These are phyloP conservation scores for Solanum corneliomulleri DNA, from an alignment of 257 asterid species.

Conservation along the genomic window DNA sequence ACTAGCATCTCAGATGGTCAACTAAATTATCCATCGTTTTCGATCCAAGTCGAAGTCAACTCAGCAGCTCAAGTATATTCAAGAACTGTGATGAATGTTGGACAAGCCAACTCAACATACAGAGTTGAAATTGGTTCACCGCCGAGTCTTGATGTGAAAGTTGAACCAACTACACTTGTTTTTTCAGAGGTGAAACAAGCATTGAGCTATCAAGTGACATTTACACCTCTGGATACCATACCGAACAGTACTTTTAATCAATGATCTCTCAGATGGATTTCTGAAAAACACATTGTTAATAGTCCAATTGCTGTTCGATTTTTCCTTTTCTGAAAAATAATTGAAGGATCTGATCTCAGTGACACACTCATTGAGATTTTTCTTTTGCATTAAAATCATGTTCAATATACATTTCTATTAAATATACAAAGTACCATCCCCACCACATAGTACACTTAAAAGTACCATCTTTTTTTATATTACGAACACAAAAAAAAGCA, in stretches of 20 bases:
- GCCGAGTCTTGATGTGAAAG: neutral
- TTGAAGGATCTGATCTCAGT: neutral
- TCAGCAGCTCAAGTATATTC: slow-evolving; percentile 1
- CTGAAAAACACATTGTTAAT: slow-evolving; percentile 4
- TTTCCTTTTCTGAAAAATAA: neutral
- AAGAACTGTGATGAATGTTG: slow-evolving; percentile 33
- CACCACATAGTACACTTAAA: neutral
- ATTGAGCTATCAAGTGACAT: slow-evolving; percentile 1
- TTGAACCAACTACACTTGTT: slow-evolving; percentile 2
- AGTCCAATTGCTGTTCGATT: slow-evolving; percentile 8
- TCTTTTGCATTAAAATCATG: neutral
- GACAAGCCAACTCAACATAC: slow-evolving; percentile 16
- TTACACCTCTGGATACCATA: neutral
- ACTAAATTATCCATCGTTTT: slow-evolving; percentile 29
- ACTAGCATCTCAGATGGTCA: slow-evolving; percentile 7
- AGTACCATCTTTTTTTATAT: neutral
- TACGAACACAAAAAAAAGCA: neutral
- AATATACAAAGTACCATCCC: neutral
- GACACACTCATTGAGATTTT: neutral
- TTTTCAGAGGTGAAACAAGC: slow-evolving; percentile 3
- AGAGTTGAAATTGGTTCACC: neutral
- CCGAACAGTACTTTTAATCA: neutral
- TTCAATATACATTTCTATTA: neutral
- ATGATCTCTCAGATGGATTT: slow-evolving; percentile 21
- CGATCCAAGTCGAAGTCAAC: neutral